phyloP scores from a whole-genome alignment of 805 yeast genomes.

The Candida vartiovaarae region DNA sequence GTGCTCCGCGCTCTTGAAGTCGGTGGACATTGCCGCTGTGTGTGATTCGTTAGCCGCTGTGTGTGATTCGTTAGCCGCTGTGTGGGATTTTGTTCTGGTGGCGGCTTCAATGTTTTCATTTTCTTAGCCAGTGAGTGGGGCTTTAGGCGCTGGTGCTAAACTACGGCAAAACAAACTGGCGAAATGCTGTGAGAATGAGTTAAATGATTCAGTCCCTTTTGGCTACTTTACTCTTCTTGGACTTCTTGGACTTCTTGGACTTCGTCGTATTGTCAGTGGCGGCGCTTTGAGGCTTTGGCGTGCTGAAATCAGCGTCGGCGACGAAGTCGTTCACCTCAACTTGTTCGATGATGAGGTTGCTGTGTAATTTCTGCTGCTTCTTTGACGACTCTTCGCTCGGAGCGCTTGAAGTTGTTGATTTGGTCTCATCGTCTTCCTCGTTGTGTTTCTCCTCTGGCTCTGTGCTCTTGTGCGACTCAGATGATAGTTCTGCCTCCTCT shows the following conservation, averaged over 20 bases:
- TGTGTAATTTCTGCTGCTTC: neutral
- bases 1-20: constrained; percentile 24
- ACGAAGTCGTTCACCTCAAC: constrained; percentile 35
- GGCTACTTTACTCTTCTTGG: constrained; percentile 9
- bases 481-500: neutral
- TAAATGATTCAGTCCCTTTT: constrained; percentile 7
- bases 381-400: constrained; percentile 4
- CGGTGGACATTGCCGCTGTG: constrained; percentile 13
- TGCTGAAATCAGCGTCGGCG: constrained; percentile 7
- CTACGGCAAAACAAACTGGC: no score
- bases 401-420: neutral
- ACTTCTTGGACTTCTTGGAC: constrained; percentile 12
- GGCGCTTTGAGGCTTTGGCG: neutral
- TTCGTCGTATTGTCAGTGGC: constrained; percentile 6
- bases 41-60: neutral
- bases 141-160: no score
- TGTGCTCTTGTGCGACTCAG: neutral
- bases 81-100: neutral
- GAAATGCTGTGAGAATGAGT: no score
- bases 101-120: neutral
- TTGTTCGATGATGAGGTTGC: constrained; percentile 34
- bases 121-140: no score
- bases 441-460: neutral
- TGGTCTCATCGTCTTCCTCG: neutral
- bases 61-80: neutral